Evolutionary conservation across 2,329 filamentous ascomycete species (phyloP).

Genomic region (Chrysoporthe puriensis): DNA sequence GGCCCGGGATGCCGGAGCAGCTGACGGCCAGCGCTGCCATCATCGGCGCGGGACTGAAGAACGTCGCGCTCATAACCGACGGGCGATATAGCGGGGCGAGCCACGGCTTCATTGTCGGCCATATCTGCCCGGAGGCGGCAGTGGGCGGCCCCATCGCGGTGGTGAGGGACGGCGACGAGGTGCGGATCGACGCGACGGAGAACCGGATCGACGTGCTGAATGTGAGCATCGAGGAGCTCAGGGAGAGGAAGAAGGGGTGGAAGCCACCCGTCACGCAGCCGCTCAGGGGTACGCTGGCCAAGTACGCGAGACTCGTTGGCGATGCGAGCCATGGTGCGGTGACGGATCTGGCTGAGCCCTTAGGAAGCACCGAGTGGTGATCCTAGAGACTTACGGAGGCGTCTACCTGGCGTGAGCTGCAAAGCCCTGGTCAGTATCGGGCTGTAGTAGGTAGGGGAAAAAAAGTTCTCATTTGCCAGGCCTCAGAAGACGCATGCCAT

Average conservation of each 20-base stretch:
- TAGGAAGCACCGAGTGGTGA: slow-evolving; percentile 29
- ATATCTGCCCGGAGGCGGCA: slow-evolving; percentile 85
- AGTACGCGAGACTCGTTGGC: slow-evolving; percentile 66
- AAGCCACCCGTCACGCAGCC: slow-evolving; percentile 62
- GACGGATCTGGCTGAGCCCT: slow-evolving; percentile 48
- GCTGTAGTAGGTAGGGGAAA: background rate
- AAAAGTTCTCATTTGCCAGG: background rate
- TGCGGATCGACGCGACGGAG: slow-evolving; percentile 81
- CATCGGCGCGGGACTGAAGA: slow-evolving; percentile 85
- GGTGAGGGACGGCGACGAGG: slow-evolving; percentile 77
- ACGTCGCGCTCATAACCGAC: slow-evolving; percentile 75
- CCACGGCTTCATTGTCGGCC: slow-evolving; percentile 85
- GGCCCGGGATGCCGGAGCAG: slow-evolving; percentile 94
- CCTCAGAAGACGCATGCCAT: background rate
- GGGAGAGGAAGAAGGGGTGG: slow-evolving; percentile 61
- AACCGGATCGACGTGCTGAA: slow-evolving; percentile 70
- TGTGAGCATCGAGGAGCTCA: slow-evolving; percentile 71
- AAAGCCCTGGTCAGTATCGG: background rate
- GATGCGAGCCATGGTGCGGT: slow-evolving; percentile 63
- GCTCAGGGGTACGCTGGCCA: slow-evolving; percentile 68
- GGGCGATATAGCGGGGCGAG: slow-evolving; percentile 79
- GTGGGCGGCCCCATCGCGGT: slow-evolving; percentile 84
- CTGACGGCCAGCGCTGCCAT: slow-evolving; percentile 87
- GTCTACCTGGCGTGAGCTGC: background rate
- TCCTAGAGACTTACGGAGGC: slow-evolving; percentile 12